Base-by-base conservation (phyloP, 2,329 filamentous ascomycete species). In the Lecanicillium sp. region DNA sequence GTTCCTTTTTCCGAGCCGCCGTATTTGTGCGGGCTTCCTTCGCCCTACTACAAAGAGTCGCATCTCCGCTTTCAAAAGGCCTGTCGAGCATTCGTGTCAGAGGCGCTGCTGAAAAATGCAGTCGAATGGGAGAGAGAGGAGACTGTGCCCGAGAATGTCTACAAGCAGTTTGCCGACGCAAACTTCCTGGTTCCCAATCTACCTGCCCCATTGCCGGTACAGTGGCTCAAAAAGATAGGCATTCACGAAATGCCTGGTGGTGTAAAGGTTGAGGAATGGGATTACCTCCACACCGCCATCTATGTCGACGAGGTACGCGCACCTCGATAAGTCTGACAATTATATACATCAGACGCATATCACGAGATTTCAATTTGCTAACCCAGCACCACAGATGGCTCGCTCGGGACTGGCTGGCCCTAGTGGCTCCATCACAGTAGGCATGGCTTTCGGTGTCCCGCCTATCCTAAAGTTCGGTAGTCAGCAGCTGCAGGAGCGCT, bases 361-460 rank as follows among this genome's bases (percentile, higher is more conserved):
- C n/a, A n/a, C n/a, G n/a, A n/a, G n/a, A n/a, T n/a, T n/a, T n/a
- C n/a, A n/a, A n/a, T n/a, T n/a, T n/a, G n/a, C n/a, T n/a, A n/a
- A n/a, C n/a, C n/a, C n/a, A n/a, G n/a, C n/a, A 15, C 15, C 7
- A 9, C 16, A 85, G 72, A 77, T 87, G 72, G 63, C 70, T 13
- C 71, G 81, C 12, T 71, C 69, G 1, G 83, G 83, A 9, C 64
- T 85, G 9, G 61, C 67, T 2, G 83, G 83, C 0, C 83, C 83
- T 0, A 52, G 66, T 0, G 75, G 69, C 4, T 76, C 75, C n/a
- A 58, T 88, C 18, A 86, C 78, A 2, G 80, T 79, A 0, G 83
- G 83, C 3, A 77, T 85, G 48, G 76, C 80, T 2, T 87, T 84
- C 52, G 83, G 81, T 5, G 71, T 86, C 2, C 80, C 83, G 0